phyloP scores from a whole-genome alignment of 768 basidiomycete genomes.

The Mycena latifolia region DNA sequence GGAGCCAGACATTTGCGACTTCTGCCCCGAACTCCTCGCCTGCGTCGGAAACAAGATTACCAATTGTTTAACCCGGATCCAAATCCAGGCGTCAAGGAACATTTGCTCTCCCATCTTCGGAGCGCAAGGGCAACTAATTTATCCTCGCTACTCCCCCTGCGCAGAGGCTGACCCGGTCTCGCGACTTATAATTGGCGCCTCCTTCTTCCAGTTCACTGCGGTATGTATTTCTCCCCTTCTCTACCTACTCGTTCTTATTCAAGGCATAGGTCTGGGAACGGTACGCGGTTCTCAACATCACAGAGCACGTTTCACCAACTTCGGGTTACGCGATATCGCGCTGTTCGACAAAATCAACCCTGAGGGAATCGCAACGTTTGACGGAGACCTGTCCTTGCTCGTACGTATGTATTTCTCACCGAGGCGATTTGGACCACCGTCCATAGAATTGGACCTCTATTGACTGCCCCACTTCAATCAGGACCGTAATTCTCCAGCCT shows the following conservation, averaged over 20 bases:
- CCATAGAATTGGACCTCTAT: too few relatives aligned
- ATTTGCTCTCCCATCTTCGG: slow-evolving; percentile 31
- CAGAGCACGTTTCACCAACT: background rate
- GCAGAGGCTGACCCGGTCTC: background rate
- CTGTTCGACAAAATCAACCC: background rate
- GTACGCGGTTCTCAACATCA: background rate
- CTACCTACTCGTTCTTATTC: background rate
- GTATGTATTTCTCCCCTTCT: background rate
- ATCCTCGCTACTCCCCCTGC: background rate
- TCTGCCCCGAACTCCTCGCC: slow-evolving; percentile 31
- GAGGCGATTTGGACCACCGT: too few relatives aligned
- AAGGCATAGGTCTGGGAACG: slow-evolving; percentile 1
- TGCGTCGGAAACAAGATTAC: slow-evolving; percentile 15
- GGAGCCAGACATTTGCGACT: slow-evolving; percentile 39
- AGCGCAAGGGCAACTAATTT: background rate
- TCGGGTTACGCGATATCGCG: background rate
- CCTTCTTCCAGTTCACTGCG: background rate
- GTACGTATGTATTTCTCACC: too few relatives aligned
- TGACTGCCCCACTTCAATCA: too few relatives aligned
- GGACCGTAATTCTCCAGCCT: too few relatives aligned
- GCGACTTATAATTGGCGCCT: background rate
- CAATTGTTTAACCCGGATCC: slow-evolving; percentile 34
- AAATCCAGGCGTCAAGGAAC: slow-evolving; percentile 31
- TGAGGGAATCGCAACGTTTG: background rate
- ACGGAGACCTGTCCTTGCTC: slow-evolving; percentile 21